phyloP scores from a whole-genome alignment of 2,329 filamentous ascomycete genomes.

The Herpotrichia juniperi region DNA sequence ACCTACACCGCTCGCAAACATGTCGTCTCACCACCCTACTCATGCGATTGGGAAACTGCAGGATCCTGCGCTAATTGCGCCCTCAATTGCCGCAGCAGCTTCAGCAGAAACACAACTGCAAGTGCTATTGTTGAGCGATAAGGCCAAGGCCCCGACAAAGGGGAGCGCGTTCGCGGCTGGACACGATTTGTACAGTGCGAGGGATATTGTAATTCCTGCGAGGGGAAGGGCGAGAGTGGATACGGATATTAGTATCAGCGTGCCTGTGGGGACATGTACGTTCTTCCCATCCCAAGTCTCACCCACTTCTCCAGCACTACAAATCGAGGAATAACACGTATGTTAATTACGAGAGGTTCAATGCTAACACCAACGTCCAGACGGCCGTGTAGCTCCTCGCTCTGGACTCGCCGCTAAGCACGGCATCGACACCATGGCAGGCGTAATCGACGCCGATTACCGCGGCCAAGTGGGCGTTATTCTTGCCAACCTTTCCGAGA shows the following conservation, averaged over 20 bases:
- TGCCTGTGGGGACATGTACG: constrained; percentile 88
- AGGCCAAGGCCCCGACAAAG: constrained; percentile 82
- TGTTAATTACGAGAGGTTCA: too few species aligned
- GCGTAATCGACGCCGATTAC: constrained; percentile 98
- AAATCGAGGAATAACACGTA: too few species aligned
- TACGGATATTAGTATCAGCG: constrained; percentile 89
- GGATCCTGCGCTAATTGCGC: constrained; percentile 28
- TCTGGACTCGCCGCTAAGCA: constrained; percentile 92
- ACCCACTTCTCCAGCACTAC: neutral
- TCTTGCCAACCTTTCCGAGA: constrained; percentile 88
- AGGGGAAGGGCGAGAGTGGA: constrained; percentile 85
- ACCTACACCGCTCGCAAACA: constrained; percentile 37
- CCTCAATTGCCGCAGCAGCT: constrained; percentile 29
- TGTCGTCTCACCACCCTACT: constrained; percentile 12
- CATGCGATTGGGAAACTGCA: constrained; percentile 27
- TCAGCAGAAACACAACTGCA: constrained; percentile 64
- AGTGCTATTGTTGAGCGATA: constrained; percentile 84
- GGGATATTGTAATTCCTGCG: constrained; percentile 76
- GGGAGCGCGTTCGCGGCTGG: constrained; percentile 90
- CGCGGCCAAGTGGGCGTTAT: constrained; percentile 92
- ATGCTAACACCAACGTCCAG: constrained; percentile 51
- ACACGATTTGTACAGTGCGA: constrained; percentile 87
- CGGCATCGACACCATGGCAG: constrained; percentile 94
- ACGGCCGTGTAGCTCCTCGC: constrained; percentile 87
- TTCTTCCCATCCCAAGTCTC: constrained; percentile 17